Evolutionary conservation across 306 rosid genomes (phyloP), one percentile per base, ranked within the genome.

Genomic region (Acacia melanoxylon): DNA sequence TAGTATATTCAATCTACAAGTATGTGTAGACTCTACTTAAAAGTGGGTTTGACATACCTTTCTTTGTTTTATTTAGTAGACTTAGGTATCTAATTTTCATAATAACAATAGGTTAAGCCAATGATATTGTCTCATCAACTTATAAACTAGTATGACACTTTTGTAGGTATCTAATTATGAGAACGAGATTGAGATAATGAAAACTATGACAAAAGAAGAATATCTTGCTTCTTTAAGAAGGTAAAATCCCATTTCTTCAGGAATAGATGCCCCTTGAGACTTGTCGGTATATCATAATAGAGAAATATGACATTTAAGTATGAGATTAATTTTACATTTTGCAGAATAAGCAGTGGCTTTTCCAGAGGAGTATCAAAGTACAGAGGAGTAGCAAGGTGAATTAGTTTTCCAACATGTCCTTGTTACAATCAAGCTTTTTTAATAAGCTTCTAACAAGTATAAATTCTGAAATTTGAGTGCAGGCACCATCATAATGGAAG

Each of bases 401-500:
- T 40, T 4, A 20, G 46, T 35, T 69, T 52, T 63, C 75, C 44
- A 37, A 68, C 19, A 24, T 13, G 29, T 62, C 22, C n/a, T 10
- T 44, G 29, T 35, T 41, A 74, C 52, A 54, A 35, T 40, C 25
- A 33, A 41, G 11, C n/a, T 78, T 78, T 54, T 48, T 35, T 45
- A 5, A 37, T 6, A 37, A 59, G 20, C 65, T 58, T 58, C 15
- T n/a, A 72, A 40, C 41, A 77, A 35, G 42, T 46, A 25, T 76
- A 49, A 51, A 72, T 25, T 51, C 31, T 83, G 85, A 52, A 73
- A 79, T 40, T 2, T 51, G 14, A 52, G 16, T 76, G 76, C 86
- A 94, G 98, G 87, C 98, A 92, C 77, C 98, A 94, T 87, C 97
- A 95, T 76, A 95, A 93, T 80, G 97, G 98, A 48, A 93, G 98